Evolutionary conservation across 73 alveolate genomes (phyloP).

Genomic region (Paraurostyla sp.): DNA sequence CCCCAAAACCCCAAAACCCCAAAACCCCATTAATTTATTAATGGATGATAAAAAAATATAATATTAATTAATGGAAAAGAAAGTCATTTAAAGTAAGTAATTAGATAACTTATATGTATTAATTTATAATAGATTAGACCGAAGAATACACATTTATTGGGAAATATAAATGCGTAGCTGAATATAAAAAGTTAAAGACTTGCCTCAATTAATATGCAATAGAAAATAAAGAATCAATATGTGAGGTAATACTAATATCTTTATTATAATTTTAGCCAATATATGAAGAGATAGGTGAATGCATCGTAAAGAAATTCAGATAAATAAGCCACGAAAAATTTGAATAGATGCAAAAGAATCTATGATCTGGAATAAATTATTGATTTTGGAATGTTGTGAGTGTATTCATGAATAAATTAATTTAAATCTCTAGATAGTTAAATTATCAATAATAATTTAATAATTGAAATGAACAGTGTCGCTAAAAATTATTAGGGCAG

Average conservation of each 20-base stretch:
- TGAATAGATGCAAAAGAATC: background rate
- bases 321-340: background rate
- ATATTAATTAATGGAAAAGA: too few species aligned
- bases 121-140: background rate
- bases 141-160: background rate
- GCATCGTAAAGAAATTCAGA: background rate
- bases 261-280: background rate
- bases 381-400: background rate
- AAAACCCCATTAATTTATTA: too few species aligned
- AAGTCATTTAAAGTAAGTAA: too few species aligned
- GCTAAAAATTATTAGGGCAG: constrained; percentile 41
- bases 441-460: background rate
- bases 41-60: too few species aligned
- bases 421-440: background rate
- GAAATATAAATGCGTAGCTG: background rate
- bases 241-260: background rate
- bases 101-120: too few species aligned
- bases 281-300: background rate
- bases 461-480: constrained; percentile 28
- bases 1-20: too few species aligned
- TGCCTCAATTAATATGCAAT: background rate
- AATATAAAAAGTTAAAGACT: background rate
- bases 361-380: background rate
- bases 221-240: background rate
- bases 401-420: background rate